These are phyloP conservation scores for Mallotus repandus DNA, from an alignment of 441 rosid species.

Conservation along the genomic window DNA sequence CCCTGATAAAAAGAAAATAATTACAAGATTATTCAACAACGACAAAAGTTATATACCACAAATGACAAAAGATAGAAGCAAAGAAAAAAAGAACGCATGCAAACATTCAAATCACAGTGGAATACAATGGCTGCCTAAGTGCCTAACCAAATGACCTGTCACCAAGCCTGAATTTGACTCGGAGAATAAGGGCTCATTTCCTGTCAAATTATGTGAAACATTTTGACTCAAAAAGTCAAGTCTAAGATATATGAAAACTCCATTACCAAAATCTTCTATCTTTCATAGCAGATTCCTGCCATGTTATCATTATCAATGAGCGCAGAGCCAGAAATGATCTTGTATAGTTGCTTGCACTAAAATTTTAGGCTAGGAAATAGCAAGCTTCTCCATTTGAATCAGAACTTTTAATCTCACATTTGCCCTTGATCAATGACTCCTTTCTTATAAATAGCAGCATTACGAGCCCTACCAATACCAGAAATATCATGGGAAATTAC, in stretches of 20 bases:
- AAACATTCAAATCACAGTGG: background rate
- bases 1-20: conserved; percentile 52
- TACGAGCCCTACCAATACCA: background rate
- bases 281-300: background rate
- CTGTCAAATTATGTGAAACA: background rate
- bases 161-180: background rate
- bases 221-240: background rate
- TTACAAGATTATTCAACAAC: conserved; percentile 12
- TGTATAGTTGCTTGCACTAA: background rate
- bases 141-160: background rate
- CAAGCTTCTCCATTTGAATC: too few species aligned
- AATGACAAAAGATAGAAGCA: background rate
- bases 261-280: background rate
- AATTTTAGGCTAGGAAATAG: background rate
- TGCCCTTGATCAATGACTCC: background rate
- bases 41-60: background rate
- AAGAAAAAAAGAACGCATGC: background rate
- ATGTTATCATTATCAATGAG: background rate
- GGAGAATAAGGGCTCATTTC: background rate
- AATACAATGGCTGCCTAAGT: background rate
- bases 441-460: background rate
- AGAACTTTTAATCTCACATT: background rate
- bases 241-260: background rate
- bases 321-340: background rate
- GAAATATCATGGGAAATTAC: background rate